Conservation (phyloP, 768 basidiomycete genomes). For the Leucosporidium creatinivorum region DNA sequence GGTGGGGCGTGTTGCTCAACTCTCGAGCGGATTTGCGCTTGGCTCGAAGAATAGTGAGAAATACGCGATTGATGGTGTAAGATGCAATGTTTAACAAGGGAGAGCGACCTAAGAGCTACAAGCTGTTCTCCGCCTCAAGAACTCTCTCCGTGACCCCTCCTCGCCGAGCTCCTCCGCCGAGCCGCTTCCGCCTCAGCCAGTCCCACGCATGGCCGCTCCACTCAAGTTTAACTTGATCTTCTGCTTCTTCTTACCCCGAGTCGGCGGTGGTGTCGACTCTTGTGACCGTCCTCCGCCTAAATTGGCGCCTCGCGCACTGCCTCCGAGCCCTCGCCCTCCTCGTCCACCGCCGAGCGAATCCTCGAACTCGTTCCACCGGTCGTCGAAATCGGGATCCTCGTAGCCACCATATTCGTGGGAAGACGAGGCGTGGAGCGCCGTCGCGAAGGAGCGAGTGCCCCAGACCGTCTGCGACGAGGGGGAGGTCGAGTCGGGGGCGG, state of each 20-base stretch:
- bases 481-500: neutral
- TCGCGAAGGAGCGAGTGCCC: constrained; percentile 75
- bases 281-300: constrained; percentile 10
- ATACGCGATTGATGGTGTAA: no score
- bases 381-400: constrained; percentile 22
- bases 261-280: no score
- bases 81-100: no score
- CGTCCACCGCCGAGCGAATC: constrained; percentile 18
- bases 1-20: no score
- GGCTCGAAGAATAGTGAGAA: no score
- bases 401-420: neutral
- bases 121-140: no score
- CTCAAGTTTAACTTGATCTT: constrained; percentile 26
- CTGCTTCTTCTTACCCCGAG: constrained; percentile 22
- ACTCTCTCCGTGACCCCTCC: no score
- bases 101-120: no score
- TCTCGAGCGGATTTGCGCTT: no score
- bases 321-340: neutral
- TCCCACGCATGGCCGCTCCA: constrained; percentile 6
- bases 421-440: constrained; percentile 51
- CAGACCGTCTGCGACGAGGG: constrained; percentile 48
- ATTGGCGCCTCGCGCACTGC: neutral
- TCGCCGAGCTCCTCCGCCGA: neutral
- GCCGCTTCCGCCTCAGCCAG: neutral
- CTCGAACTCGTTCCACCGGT: constrained; percentile 25